Evolutionary conservation across 306 rosid species (phyloP).

Genomic region (Sicyos baderoa): DNA sequence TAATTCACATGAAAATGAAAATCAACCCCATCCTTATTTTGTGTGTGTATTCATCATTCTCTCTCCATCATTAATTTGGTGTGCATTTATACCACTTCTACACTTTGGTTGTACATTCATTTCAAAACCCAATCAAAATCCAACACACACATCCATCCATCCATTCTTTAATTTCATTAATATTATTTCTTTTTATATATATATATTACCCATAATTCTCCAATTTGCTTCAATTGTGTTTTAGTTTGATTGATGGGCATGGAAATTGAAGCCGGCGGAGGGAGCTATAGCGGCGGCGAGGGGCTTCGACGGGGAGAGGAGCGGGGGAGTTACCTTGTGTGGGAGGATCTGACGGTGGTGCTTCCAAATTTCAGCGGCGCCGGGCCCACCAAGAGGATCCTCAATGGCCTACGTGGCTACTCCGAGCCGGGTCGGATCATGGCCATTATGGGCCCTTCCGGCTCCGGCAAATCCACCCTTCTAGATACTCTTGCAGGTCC

Average conservation of each 20-base stretch:
- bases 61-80: constrained; percentile 11
- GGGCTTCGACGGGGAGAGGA: constrained; percentile 26
- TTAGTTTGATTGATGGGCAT: too few species aligned
- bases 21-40: neutral
- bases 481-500: constrained; percentile 86
- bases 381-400: constrained; percentile 69
- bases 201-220: too few species aligned
- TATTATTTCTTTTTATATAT: too few species aligned
- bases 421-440: constrained; percentile 77
- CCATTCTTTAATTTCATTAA: too few species aligned
- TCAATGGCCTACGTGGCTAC: constrained; percentile 58
- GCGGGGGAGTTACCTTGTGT: constrained; percentile 64
- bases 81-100: constrained; percentile 2
- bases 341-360: constrained; percentile 78
- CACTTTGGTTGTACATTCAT: neutral
- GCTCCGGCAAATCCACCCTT: constrained; percentile 90
- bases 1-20: neutral
- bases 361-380: constrained; percentile 59
- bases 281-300: constrained; percentile 6
- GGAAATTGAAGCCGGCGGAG: constrained; percentile 43
- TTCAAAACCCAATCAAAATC: neutral
- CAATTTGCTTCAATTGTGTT: too few species aligned
- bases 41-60: neutral
- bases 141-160: neutral
- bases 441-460: constrained; percentile 98